Evolutionary conservation across 2,329 filamentous ascomycete species (phyloP).

Genomic region (Fusarium sublunatum): DNA sequence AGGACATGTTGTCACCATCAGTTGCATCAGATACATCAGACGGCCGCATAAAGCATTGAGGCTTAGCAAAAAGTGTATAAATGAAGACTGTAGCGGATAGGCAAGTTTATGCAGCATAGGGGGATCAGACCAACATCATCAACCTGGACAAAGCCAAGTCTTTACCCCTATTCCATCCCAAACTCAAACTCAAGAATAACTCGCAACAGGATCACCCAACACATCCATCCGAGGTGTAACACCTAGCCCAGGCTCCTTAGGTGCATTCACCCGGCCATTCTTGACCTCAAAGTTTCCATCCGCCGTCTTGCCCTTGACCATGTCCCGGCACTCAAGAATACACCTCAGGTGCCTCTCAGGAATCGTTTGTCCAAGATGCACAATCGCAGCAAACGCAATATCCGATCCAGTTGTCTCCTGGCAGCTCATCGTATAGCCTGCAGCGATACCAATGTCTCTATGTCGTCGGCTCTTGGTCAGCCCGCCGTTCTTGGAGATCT

Average conservation of each 20-base stretch:
- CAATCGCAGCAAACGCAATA: constrained; percentile 35
- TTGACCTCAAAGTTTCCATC: constrained; percentile 32
- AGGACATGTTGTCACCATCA: background rate
- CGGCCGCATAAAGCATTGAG: background rate
- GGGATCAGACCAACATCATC: background rate
- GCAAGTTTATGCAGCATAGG: background rate
- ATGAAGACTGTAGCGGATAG: background rate
- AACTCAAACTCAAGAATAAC: constrained; percentile 20
- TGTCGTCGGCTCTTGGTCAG: constrained; percentile 31
- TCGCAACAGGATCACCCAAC: constrained; percentile 30
- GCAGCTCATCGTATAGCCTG: constrained; percentile 34
- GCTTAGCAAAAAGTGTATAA: too few species aligned
- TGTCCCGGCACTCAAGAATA: constrained; percentile 33
- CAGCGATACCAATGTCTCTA: constrained; percentile 33
- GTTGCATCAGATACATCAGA: background rate
- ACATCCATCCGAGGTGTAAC: constrained; percentile 30
- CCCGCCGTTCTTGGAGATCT: constrained; percentile 39
- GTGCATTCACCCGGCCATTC: constrained; percentile 26
- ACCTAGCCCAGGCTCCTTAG: constrained; percentile 26
- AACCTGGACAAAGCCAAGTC: background rate
- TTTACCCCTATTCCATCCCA: background rate
- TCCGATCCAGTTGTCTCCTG: constrained; percentile 34
- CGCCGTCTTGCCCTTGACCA: constrained; percentile 29
- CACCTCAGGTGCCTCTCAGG: constrained; percentile 29
- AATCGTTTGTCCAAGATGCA: constrained; percentile 33